Evolutionary conservation across 495 filamentous ascomycete species (phyloP), one percentile per base, ranked within the genome.

Genomic region (Chlorociboria aeruginascens): DNA sequence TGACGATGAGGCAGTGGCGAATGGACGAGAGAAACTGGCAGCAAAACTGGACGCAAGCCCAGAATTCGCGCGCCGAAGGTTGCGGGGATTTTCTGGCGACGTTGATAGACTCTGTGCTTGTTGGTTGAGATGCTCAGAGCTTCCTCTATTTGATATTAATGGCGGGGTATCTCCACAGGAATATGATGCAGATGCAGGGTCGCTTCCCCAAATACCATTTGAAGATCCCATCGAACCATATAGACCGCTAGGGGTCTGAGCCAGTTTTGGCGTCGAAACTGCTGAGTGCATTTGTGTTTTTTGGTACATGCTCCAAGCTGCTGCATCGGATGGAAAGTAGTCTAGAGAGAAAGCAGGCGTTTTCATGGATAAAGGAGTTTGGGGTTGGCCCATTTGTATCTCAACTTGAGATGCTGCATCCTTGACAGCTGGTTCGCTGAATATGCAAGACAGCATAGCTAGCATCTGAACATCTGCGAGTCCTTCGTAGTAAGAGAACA

Each of bases 391-490:
- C 40, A 70, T 66, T 31, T 65, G 64, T 6, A 66, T 61, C 39
- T 71, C 71, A 10, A 65, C 64, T 40, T 69, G 67, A 25, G 66
- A 64, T 31, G 70, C 63, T n/a, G 66, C 63, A 45, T 77, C 67
- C 40, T 72, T 64, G 4, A 69, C 58, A 0, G 62, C 60, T 7
- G 78, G 71, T 48, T 93, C 85, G 42, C 78, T 78, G 46, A 96
- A 82, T 38, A 95, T 79, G 59, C 89, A 94, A 1, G 89, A 83
- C 10, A 96, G 73, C 89, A 95, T 94, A 32, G 88, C 90, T 13
- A 95, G 70, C 89, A 95, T 95, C 61, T 96, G 89, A 3, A 90
- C 67, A 59, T 96, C 88, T 2, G 79, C 86, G 29, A 81, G 68
- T 33, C 68, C 73, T 59, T 94, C 87, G 52, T 85, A 95, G 60